Evolutionary conservation across 2,329 filamentous ascomycete genomes (phyloP).

Genomic region (Diaporthe sp.): DNA sequence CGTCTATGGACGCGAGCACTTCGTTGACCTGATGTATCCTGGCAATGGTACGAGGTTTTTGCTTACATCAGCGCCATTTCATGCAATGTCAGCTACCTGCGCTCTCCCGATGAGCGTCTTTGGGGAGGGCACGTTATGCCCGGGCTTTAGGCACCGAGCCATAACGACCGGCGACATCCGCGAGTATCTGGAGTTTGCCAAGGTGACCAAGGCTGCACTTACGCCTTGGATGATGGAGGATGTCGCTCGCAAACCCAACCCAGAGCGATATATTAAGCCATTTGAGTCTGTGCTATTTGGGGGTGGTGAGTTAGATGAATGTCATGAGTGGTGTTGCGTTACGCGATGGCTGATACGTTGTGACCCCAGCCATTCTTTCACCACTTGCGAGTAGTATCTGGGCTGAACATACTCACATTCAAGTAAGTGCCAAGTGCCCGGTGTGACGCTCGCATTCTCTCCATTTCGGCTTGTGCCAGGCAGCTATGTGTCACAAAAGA

Average conservation of each 20-base stretch:
- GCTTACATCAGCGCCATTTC: constrained; percentile 41
- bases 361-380: constrained; percentile 32
- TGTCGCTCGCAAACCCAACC: constrained; percentile 40
- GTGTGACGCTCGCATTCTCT: constrained; percentile 1
- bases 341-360: background rate
- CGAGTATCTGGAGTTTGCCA: constrained; percentile 39
- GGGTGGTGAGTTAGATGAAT: constrained; percentile 29
- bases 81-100: constrained; percentile 39
- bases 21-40: constrained; percentile 28
- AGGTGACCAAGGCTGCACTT: constrained; percentile 38
- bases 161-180: constrained; percentile 40
- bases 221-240: constrained; percentile 45
- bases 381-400: constrained; percentile 30
- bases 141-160: constrained; percentile 41
- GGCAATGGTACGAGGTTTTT: constrained; percentile 40
- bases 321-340: background rate
- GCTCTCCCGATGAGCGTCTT: constrained; percentile 39
- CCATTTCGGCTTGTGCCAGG: background rate
- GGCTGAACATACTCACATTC: constrained; percentile 34
- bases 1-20: constrained; percentile 25
- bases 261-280: constrained; percentile 32
- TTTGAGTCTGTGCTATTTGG: constrained; percentile 26
- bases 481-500: background rate
- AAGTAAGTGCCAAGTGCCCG: background rate
- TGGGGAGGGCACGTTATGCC: constrained; percentile 40